These are phyloP conservation scores for Aspergillus haitiensis DNA, from an alignment of 495 filamentous ascomycete genomes.

Conservation along the genomic window DNA sequence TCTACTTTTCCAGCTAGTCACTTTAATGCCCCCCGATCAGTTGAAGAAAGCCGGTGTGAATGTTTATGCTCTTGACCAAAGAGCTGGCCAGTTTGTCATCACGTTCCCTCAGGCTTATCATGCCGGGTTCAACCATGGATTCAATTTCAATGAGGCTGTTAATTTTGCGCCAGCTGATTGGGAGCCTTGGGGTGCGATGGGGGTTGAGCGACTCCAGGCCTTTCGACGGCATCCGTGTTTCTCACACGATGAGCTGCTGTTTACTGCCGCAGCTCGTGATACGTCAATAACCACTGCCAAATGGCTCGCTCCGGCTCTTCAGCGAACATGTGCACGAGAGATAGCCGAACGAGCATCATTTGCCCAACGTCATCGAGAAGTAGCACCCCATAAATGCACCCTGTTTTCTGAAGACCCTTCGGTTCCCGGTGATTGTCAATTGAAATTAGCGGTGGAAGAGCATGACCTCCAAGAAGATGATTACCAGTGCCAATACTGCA, in stretches of 20 bases:
- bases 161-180: constrained; percentile 98
- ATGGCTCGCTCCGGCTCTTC: constrained; percentile 87
- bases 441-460: constrained; percentile 57
- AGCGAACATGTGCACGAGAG: constrained; percentile 74
- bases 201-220: constrained; percentile 80
- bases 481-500: constrained; percentile 88
- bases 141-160: constrained; percentile 99
- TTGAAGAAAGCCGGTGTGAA: constrained; percentile 92
- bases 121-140: constrained; percentile 91
- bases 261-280: constrained; percentile 78
- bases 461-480: constrained; percentile 83
- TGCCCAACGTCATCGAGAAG: constrained; percentile 60
- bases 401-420: constrained; percentile 35
- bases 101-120: constrained; percentile 93
- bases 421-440: constrained; percentile 37
- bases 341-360: constrained; percentile 65
- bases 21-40: constrained; percentile 88
- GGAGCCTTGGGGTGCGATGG: constrained; percentile 88
- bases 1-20: constrained; percentile 94
- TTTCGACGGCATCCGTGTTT: constrained; percentile 95
- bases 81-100: constrained; percentile 93
- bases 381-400: constrained; percentile 48
- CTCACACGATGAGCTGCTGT: constrained; percentile 93
- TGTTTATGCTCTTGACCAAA: constrained; percentile 90
- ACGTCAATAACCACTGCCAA: constrained; percentile 89